Conservation (phyloP, 78 protist species). For the Guillardia theta region DNA sequence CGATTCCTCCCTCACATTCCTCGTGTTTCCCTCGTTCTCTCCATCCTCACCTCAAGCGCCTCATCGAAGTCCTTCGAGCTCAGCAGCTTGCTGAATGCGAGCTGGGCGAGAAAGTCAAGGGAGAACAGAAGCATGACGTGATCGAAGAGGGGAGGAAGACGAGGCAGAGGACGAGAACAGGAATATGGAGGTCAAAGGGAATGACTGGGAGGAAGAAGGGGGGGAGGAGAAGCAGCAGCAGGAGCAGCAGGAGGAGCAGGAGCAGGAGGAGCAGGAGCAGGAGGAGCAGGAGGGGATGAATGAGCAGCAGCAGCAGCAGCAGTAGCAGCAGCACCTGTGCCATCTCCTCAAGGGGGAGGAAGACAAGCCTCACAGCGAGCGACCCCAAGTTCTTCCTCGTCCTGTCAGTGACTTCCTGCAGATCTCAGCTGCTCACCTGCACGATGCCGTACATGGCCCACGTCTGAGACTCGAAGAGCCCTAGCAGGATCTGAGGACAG, state of each 20-base stretch:
- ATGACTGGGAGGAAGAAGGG: background rate
- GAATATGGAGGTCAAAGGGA: background rate
- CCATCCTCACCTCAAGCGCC: too few species aligned
- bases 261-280: background rate
- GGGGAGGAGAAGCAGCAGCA: background rate
- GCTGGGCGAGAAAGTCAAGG: too few species aligned
- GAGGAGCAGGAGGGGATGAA: background rate
- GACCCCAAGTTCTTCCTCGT: background rate
- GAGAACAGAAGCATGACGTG: too few species aligned
- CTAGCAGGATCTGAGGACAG: background rate
- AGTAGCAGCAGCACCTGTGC: background rate
- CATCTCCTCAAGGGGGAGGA: constrained; percentile 10
- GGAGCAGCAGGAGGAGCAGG: background rate
- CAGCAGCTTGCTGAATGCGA: background rate
- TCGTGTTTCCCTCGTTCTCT: too few species aligned
- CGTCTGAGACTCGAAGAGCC: background rate
- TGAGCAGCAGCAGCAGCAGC: background rate
- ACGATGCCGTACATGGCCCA: background rate
- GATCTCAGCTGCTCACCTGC: too few species aligned
- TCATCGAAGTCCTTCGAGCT: background rate
- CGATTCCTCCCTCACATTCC: background rate
- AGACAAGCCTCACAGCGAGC: background rate
- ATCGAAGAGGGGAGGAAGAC: too few species aligned
- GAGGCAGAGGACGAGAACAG: too few species aligned
- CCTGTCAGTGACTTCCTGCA: too few species aligned